These are phyloP conservation scores for Rhizopus arrhizus DNA, from an alignment of 371 early-diverging fungal species.

Conservation along the genomic window DNA sequence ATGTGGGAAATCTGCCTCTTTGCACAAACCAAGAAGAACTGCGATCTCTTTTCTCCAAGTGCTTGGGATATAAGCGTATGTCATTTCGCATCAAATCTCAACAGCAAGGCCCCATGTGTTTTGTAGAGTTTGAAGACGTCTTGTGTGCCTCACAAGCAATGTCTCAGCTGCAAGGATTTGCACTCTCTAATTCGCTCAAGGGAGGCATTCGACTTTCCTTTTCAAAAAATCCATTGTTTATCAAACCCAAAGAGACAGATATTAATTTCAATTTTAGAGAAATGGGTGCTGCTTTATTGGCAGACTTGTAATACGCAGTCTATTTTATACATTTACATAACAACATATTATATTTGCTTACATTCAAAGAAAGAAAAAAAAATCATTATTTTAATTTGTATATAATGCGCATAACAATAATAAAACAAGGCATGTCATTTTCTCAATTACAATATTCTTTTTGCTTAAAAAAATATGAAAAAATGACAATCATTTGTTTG, in stretches of 20 bases:
- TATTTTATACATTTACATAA: no score
- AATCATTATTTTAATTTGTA: neutral
- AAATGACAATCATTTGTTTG: no score
- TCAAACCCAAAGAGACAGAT: constrained; percentile 3
- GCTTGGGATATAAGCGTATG: constrained; percentile 84
- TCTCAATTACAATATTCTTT: no score
- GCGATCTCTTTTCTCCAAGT: constrained; percentile 68
- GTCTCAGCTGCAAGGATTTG: constrained; percentile 76
- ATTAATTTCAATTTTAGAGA: constrained; percentile 25
- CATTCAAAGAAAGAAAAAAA: neutral
- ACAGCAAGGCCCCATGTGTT: constrained; percentile 84
- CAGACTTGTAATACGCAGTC: constrained; percentile 10
- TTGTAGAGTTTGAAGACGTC: constrained; percentile 89
- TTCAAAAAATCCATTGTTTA: constrained; percentile 89
- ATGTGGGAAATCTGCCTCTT: constrained; percentile 91
- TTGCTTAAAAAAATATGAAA: no score
- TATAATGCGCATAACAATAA: no score
- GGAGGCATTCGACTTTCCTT: constrained; percentile 91
- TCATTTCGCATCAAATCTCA: constrained; percentile 76
- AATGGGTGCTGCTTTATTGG: constrained; percentile 35
- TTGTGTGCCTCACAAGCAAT: constrained; percentile 85
- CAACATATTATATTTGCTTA: neutral
- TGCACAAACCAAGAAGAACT: constrained; percentile 87
- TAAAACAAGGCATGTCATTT: no score
- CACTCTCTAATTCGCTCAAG: constrained; percentile 81